Evolutionary conservation across 2,329 filamentous ascomycete species (phyloP), one percentile per base, ranked within the genome.

Genomic region (Chaetomiaceae sp.): DNA sequence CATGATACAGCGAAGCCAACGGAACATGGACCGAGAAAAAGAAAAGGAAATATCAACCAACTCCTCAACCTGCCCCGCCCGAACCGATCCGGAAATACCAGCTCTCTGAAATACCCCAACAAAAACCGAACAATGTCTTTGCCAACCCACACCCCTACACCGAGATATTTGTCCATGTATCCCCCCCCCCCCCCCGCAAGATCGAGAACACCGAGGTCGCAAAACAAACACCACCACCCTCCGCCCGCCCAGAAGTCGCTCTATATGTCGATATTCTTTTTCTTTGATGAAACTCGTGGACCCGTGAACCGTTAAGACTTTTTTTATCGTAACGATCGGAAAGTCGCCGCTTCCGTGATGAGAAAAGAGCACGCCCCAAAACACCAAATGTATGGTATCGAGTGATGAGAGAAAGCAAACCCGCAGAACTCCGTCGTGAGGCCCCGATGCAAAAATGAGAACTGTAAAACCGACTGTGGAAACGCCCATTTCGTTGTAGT

Each of bases 181-280:
- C 70, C 58, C 55, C 53, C 43, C 38, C 50, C 46, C 68, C 70
- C 58, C 55, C 53, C 43, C 38, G 50, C 46, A 51, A 54, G 33
- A 54, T 58, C 50, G 49, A 58, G 51, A 61, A 62, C 54, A 63
- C 57, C 59, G 42, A 56, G 43, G 51, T 50, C 50, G 54, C 47
- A 44, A 62, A 48, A 44, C n/a, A 55, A 47, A 36, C 38, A 43
- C 38, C 48, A n/a, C 10, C 32, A 18, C 38, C 53, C n/a, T n/a
- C n/a, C 42, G 6, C 36, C 43, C 43, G 14, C 18, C 51, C 20
- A 34, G 50, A 66, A 71, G 68, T 72, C 68, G 68, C 67, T 76
- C 76, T 79, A 79, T 77, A 76, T 75, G 70, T 72, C 68, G 62
- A 68, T 69, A 66, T 67, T 68, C 64, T 72, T 76, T 74, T 74